Evolutionary conservation across 2,329 filamentous ascomycete species (phyloP).

Genomic region (Neobulgaria alba): DNA sequence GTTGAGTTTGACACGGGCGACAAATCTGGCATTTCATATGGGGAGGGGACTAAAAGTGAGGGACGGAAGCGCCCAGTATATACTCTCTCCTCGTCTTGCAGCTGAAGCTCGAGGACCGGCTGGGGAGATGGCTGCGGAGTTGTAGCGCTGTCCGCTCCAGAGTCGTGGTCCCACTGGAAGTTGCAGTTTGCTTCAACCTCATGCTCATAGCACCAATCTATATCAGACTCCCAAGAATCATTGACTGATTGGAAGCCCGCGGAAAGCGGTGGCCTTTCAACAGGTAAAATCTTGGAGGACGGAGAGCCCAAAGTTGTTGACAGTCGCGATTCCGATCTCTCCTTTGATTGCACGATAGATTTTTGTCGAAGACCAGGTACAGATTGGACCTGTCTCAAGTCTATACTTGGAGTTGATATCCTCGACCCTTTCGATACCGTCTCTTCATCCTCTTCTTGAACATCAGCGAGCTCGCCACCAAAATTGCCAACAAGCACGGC

Average conservation of each 20-base stretch:
- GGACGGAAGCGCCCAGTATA: conserved; percentile 26
- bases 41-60: conserved; percentile 23
- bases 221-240: conserved; percentile 57
- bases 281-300: conserved; percentile 4
- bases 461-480: conserved; percentile 41
- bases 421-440: conserved; percentile 18
- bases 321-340: conserved; percentile 21
- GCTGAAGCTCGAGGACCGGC: conserved; percentile 12
- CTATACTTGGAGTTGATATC: conserved; percentile 18
- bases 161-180: conserved; percentile 48
- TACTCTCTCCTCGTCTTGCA: conserved; percentile 20
- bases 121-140: conserved; percentile 23
- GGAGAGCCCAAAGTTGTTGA: conserved; percentile 15
- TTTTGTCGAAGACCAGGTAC: conserved; percentile 29
- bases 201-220: conserved; percentile 64
- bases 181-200: conserved; percentile 59
- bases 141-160: conserved; percentile 35
- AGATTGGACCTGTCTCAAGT: conserved; percentile 25
- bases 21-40: conserved; percentile 24
- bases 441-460: conserved; percentile 55
- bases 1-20: conserved; percentile 25
- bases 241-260: conserved; percentile 14
- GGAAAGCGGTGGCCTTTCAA: conserved; percentile 7
- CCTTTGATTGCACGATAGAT: conserved; percentile 32
- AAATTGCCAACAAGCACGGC: conserved; percentile 17